Evolutionary conservation across 345 rosid genomes (phyloP).

Genomic region (Aethionema arabicum): DNA sequence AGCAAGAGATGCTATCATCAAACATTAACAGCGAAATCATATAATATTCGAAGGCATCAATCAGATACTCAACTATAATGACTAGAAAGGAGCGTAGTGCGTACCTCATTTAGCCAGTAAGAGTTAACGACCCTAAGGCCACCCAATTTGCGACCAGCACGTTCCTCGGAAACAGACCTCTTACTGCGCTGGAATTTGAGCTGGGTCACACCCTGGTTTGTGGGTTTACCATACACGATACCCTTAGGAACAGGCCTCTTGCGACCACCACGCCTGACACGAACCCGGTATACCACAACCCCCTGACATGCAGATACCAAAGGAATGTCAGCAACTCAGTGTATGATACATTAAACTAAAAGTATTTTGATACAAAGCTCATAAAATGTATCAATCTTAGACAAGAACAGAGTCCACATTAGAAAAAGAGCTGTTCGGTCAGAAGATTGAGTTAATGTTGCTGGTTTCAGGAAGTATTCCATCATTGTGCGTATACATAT

Average conservation of each 20-base stretch:
- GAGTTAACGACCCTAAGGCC: constrained; percentile 81
- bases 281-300: constrained; percentile 71
- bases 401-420: constrained; percentile 36
- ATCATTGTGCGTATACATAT: constrained; percentile 21
- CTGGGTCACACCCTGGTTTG: constrained; percentile 86
- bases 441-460: constrained; percentile 31
- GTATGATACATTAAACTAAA: background rate
- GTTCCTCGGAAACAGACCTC: constrained; percentile 82
- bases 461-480: constrained; percentile 39
- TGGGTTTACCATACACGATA: constrained; percentile 89
- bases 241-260: constrained; percentile 89
- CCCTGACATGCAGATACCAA: constrained; percentile 38
- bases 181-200: constrained; percentile 84
- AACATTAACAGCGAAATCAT: too few relatives aligned
- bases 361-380: background rate
- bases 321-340: background rate
- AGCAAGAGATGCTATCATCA: background rate
- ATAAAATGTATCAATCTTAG: constrained; percentile 33
- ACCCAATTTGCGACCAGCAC: constrained; percentile 74
- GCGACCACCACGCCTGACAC: constrained; percentile 89
- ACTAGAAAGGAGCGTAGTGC: background rate
- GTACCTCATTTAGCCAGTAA: constrained; percentile 85
- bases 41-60: too few relatives aligned
- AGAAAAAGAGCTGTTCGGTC: constrained; percentile 30
- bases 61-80: background rate